phyloP scores from a whole-genome alignment of 2,329 filamentous ascomycete species.

The Dactylellina drechsleri region DNA sequence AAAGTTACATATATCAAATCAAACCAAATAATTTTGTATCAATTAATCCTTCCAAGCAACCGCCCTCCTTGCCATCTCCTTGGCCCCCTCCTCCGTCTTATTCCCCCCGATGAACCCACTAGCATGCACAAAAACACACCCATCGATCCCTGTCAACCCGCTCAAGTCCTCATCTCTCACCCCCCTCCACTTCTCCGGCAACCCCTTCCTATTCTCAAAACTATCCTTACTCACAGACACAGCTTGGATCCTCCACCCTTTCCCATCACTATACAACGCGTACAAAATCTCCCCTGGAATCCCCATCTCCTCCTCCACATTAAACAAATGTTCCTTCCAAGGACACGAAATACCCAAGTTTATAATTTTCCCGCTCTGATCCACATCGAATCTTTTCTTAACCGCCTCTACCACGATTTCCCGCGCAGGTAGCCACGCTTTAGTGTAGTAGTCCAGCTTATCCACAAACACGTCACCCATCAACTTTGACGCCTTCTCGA shows the following conservation, averaged over 20 bases:
- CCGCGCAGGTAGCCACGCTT: constrained; percentile 87
- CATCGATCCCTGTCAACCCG: constrained; percentile 73
- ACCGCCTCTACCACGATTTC: constrained; percentile 81
- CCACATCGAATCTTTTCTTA: constrained; percentile 72
- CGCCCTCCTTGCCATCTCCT: constrained; percentile 84
- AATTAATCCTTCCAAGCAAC: constrained; percentile 62
- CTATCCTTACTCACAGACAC: constrained; percentile 86
- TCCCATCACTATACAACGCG: constrained; percentile 86
- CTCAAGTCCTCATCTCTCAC: constrained; percentile 87
- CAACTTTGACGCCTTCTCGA: constrained; percentile 78
- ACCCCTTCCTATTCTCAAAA: constrained; percentile 88
- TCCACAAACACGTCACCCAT: constrained; percentile 89
- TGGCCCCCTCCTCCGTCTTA: constrained; percentile 85
- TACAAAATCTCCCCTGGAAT: constrained; percentile 72
- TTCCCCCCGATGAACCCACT: constrained; percentile 97
- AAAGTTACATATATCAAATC: too few relatives aligned
- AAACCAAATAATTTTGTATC: too few relatives aligned
- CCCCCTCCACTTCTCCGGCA: constrained; percentile 92
- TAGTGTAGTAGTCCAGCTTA: constrained; percentile 78
- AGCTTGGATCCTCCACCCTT: constrained; percentile 88
- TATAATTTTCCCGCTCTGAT: constrained; percentile 80
- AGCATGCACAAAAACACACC: constrained; percentile 92
- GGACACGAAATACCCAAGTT: constrained; percentile 84
- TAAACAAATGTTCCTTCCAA: constrained; percentile 97
- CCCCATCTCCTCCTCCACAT: constrained; percentile 74